Evolutionary conservation across 2,329 filamentous ascomycete genomes (phyloP).

Genomic region (Dothistroma pini): DNA sequence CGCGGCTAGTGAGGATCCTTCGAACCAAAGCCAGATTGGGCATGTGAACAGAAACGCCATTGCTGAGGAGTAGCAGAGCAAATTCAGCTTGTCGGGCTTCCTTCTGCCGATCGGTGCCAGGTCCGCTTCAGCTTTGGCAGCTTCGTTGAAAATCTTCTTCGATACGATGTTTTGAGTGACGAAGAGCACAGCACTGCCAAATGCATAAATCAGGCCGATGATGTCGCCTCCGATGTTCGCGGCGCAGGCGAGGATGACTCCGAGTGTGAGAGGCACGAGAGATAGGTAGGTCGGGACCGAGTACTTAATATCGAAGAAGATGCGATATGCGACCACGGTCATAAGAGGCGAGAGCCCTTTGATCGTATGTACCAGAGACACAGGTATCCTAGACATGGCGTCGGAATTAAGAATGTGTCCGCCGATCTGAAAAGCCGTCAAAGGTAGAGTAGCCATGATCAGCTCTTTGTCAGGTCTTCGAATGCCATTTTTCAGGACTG

Average conservation of each 20-base stretch:
- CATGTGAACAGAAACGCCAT: constrained; percentile 83
- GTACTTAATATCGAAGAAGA: constrained; percentile 86
- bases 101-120: constrained; percentile 58
- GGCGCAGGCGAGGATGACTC: constrained; percentile 95
- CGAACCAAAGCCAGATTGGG: constrained; percentile 90
- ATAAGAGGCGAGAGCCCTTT: constrained; percentile 95
- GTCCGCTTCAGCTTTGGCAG: constrained; percentile 77
- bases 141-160: constrained; percentile 96
- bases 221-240: constrained; percentile 87
- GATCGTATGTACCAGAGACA: constrained; percentile 96
- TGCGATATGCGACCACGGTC: constrained; percentile 87
- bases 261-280: constrained; percentile 73
- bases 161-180: constrained; percentile 99
- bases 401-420: constrained; percentile 93
- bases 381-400: constrained; percentile 89
- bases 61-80: constrained; percentile 94
- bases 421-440: constrained; percentile 88
- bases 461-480: constrained; percentile 76
- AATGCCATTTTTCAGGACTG: constrained; percentile 79
- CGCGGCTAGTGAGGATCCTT: constrained; percentile 71
- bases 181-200: constrained; percentile 88
- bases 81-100: constrained; percentile 94
- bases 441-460: constrained; percentile 79
- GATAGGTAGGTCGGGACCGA: constrained; percentile 79
- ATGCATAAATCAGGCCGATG: constrained; percentile 82